Conservation (phyloP, 2,329 filamentous ascomycete species). For the Huntiella abstrusa region DNA sequence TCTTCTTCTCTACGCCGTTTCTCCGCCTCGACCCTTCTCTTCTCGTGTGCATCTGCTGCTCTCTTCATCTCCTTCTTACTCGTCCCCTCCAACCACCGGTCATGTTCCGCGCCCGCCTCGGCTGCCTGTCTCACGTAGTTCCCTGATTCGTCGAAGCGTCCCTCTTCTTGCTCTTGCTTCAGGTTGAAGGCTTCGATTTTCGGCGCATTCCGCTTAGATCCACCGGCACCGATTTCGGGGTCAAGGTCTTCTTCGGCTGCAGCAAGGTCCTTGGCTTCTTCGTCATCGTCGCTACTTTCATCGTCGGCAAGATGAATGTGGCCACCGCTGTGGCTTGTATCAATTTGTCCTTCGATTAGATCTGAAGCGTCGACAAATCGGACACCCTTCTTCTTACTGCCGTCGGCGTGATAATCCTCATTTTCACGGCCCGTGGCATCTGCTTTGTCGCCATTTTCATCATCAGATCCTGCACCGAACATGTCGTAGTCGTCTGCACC, state of each 20-base stretch:
- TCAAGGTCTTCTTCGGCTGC: constrained; percentile 61
- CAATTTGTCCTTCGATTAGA: constrained; percentile 60
- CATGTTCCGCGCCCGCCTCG: constrained; percentile 79
- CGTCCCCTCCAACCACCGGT: constrained; percentile 79
- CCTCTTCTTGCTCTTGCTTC: constrained; percentile 74
- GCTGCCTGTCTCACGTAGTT: constrained; percentile 81
- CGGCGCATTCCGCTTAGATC: constrained; percentile 81
- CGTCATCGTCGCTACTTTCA: constrained; percentile 35
- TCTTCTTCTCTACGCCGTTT: constrained; percentile 58
- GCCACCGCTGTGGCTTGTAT: constrained; percentile 53
- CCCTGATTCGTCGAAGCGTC: constrained; percentile 72
- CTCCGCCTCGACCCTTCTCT: constrained; percentile 58
- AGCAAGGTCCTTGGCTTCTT: constrained; percentile 51
- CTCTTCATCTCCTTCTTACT: constrained; percentile 86
- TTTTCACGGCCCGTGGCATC: constrained; percentile 15
- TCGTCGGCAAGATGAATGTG: constrained; percentile 44
- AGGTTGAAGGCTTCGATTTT: constrained; percentile 96
- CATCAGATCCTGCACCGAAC: constrained; percentile 56
- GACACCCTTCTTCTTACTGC: constrained; percentile 45
- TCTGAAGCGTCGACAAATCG: constrained; percentile 37
- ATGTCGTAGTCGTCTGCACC: constrained; percentile 60
- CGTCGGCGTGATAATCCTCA: constrained; percentile 18
- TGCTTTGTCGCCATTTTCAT: constrained; percentile 25
- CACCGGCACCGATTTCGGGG: constrained; percentile 75
- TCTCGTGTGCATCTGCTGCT: constrained; percentile 73